A percentile compares a stretch with the other conserved stretches of the same genome.
Conservation (phyloP, 164 flowering plant species). For the Stephania japonica region DNA sequence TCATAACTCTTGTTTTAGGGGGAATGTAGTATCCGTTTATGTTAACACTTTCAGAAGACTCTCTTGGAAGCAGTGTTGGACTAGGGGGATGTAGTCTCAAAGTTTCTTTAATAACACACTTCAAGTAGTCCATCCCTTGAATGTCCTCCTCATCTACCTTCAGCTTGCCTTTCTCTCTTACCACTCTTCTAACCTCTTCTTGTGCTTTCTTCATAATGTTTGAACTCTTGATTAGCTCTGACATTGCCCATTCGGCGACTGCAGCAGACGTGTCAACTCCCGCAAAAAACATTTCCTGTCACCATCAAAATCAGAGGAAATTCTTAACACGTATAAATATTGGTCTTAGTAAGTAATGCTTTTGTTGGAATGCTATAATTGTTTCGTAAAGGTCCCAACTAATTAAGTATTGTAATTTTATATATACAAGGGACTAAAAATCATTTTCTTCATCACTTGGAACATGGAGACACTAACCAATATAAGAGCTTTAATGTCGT, state of each 20-base stretch:
- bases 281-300: slow-evolving; percentile 17
- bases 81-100: slow-evolving; percentile 22
- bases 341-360: no score
- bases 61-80: slow-evolving; percentile 15
- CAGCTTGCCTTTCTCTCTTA: no score
- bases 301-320: background rate
- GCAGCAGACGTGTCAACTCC: slow-evolving; percentile 17
- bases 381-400: no score
- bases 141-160: no score
- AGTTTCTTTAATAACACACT: slow-evolving; percentile 23
- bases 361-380: no score
- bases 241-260: slow-evolving; percentile 15
- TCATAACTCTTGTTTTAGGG: slow-evolving; percentile 9
- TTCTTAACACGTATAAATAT: no score
- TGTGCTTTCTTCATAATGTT: slow-evolving; percentile 10
- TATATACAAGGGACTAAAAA: no score
- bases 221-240: slow-evolving; percentile 19
- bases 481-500: background rate
- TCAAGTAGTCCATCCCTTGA: background rate
- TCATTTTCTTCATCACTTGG: no score
- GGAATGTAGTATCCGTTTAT: slow-evolving; percentile 21
- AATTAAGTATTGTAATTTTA: no score
- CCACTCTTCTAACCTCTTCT: no score
- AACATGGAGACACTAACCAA: background rate
- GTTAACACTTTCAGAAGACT: slow-evolving; percentile 6